A percentile compares a stretch with the other conserved stretches of the same genome.
phyloP scores from a whole-genome alignment of 1,284 basidiomycete genomes.

The Phlebopus sp. region DNA sequence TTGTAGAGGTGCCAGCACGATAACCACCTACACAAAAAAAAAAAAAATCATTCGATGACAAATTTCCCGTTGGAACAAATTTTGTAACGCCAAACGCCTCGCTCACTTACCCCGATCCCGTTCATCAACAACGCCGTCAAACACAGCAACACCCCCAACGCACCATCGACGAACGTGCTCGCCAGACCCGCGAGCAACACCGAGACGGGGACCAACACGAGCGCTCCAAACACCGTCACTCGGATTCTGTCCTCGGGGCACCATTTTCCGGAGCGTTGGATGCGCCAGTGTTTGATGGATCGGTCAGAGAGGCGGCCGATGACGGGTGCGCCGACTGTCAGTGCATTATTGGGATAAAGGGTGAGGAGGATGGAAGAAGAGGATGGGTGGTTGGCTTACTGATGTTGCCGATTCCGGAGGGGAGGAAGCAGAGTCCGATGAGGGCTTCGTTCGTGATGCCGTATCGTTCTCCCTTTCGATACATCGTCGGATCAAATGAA shows the following conservation, averaged over 20 bases:
- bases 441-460: conserved; percentile 33
- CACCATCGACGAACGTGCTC: conserved; percentile 17
- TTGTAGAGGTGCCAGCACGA: conserved; percentile 34
- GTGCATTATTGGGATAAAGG: no score
- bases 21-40: conserved; percentile 30
- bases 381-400: conserved; percentile 21
- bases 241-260: conserved; percentile 57
- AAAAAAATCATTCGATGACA: background rate
- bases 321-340: conserved; percentile 49
- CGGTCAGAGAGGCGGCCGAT: conserved; percentile 50
- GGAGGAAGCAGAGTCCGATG: conserved; percentile 37
- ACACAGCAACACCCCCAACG: conserved; percentile 8
- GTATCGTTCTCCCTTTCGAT: conserved; percentile 31
- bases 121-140: conserved; percentile 37
- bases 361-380: no score
- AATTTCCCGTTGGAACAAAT: no score
- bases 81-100: no score
- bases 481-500: background rate
- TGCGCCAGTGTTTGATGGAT: conserved; percentile 43
- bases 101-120: conserved; percentile 40
- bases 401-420: conserved; percentile 34
- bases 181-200: conserved; percentile 3
- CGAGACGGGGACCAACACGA: conserved; percentile 26
- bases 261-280: conserved; percentile 40
- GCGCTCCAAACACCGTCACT: conserved; percentile 41